Evolutionary conservation across 176 grass and related monocot genomes (phyloP).

Genomic region (Puccinellia tenuiflora): DNA sequence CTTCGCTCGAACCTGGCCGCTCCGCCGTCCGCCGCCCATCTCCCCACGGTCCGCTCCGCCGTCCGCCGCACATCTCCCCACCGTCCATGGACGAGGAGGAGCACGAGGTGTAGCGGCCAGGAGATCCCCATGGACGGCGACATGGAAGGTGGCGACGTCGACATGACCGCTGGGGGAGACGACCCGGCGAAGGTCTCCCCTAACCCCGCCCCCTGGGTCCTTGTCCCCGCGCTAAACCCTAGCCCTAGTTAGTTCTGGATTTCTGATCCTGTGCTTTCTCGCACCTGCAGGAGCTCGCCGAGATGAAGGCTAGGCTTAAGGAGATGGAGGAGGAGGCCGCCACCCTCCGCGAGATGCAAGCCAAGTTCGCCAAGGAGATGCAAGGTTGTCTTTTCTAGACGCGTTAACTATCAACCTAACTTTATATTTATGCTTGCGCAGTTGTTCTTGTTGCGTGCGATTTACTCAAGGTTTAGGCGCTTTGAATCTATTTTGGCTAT

Average conservation of each 20-base stretch:
- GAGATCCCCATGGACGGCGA: constrained; percentile 74
- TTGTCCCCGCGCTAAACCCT: constrained; percentile 13
- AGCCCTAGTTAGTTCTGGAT: constrained; percentile 27
- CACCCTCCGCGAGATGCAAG: no score
- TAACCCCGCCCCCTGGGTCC: neutral
- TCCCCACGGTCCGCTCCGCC: no score
- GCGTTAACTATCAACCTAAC: neutral
- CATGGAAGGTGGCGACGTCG: constrained; percentile 61
- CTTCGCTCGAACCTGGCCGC: no score
- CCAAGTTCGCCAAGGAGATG: no score
- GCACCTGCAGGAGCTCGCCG: no score
- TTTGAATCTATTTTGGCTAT: neutral
- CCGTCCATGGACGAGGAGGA: constrained; percentile 72
- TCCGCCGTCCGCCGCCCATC: no score
- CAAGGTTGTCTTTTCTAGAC: neutral
- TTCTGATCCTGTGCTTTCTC: neutral
- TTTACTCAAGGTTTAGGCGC: neutral
- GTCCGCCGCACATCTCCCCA: no score
- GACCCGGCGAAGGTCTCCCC: constrained; percentile 45
- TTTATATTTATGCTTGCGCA: neutral
- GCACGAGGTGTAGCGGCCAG: constrained; percentile 69
- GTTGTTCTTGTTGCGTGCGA: neutral
- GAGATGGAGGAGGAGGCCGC: no score
- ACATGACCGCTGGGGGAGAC: constrained; percentile 39
- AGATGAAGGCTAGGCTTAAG: no score